Conservation (phyloP, 257 asterid species). For the Craterostigma plantagineum region DNA sequence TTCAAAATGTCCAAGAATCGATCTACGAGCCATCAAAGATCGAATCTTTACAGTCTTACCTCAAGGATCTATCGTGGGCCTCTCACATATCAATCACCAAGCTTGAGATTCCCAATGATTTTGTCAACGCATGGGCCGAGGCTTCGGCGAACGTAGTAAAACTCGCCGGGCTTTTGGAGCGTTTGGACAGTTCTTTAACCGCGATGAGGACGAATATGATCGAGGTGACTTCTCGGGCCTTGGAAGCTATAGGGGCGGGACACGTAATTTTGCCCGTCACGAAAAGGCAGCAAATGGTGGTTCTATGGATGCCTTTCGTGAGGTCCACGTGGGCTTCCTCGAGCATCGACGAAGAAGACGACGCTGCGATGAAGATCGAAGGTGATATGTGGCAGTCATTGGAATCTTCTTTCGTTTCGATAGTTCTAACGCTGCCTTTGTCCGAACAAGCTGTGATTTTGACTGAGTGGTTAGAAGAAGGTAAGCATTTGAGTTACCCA, state of each 20-base stretch:
- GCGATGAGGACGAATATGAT: constrained; percentile 32
- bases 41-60: constrained; percentile 19
- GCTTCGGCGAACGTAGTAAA: constrained; percentile 25
- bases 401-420: constrained; percentile 58
- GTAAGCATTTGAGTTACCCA: constrained; percentile 46
- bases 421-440: constrained; percentile 64
- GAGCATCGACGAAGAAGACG: constrained; percentile 24
- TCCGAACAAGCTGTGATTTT: constrained; percentile 58
- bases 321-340: constrained; percentile 36
- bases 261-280: constrained; percentile 29
- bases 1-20: constrained; percentile 20
- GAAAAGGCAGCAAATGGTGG: constrained; percentile 35
- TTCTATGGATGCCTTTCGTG: constrained; percentile 55
- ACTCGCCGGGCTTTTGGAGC: constrained; percentile 18
- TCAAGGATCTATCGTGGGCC: constrained; percentile 60
- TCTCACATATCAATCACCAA: constrained; percentile 38
- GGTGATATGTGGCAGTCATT: constrained; percentile 61
- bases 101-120: constrained; percentile 38
- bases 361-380: constrained; percentile 25
- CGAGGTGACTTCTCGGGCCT: constrained; percentile 42
- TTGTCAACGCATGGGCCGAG: constrained; percentile 48
- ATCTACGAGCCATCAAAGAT: constrained; percentile 17
- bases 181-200: constrained; percentile 8
- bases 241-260: constrained; percentile 51
- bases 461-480: constrained; percentile 53